A percentile compares a stretch with the other conserved stretches of the same genome.
Conservation (phyloP, 2,329 filamentous ascomycete genomes). For the Epichloe glyceriae region DNA sequence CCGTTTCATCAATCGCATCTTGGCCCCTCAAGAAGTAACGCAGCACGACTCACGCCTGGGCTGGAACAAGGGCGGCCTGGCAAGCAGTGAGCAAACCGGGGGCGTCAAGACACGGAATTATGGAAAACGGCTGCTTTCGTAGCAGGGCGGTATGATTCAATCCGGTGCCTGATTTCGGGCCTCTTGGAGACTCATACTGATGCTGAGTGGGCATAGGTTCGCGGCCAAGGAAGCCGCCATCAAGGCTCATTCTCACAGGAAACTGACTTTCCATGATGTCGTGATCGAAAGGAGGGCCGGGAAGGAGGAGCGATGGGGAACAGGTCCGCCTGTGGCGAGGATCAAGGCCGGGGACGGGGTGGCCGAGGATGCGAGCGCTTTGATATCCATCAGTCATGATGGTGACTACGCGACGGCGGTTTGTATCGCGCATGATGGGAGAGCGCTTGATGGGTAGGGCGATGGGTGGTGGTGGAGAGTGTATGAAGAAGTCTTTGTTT, state of each 20-base stretch:
- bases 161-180: too few relatives aligned
- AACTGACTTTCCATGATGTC: conserved; percentile 50
- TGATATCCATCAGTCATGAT: conserved; percentile 79
- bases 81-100: neutral
- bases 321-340: conserved; percentile 32
- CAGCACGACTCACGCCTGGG: conserved; percentile 12
- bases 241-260: conserved; percentile 53
- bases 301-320: conserved; percentile 17
- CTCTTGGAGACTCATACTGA: too few relatives aligned
- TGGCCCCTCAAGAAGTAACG: conserved; percentile 25
- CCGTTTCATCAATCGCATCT: conserved; percentile 35
- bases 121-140: conserved; percentile 24
- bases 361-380: conserved; percentile 39
- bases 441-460: neutral
- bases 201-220: conserved; percentile 30
- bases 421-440: conserved; percentile 36
- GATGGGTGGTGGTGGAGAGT: neutral
- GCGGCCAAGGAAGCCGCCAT: conserved; percentile 65
- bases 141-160: conserved; percentile 19
- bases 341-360: conserved; percentile 19
- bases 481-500: too few relatives aligned
- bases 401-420: conserved; percentile 65
- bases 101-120: conserved; percentile 9
- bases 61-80: neutral
- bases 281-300: conserved; percentile 23